A percentile compares a stretch with the other conserved stretches of the same genome.
Conservation (phyloP, 192 early-diverging fungal genomes). For the Anaeromyces robustus region DNA sequence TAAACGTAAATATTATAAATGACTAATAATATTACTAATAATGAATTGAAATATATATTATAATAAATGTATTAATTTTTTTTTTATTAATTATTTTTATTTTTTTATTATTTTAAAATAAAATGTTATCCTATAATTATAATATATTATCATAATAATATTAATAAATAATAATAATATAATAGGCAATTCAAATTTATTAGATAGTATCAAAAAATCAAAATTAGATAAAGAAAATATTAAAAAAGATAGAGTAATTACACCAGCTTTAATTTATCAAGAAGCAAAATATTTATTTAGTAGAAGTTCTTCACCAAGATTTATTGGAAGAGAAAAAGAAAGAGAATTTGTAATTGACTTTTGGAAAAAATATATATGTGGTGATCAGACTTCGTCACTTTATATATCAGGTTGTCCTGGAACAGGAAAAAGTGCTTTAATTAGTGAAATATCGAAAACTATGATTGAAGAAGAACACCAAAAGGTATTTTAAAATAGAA, state of each 20-base stretch:
- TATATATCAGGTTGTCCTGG: slow-evolving; percentile 87
- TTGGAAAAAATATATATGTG: slow-evolving; percentile 26
- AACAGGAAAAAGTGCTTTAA: slow-evolving; percentile 85
- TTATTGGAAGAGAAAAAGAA: slow-evolving; percentile 52
- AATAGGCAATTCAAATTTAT: background rate
- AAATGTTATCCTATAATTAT: too few species aligned
- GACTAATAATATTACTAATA: background rate
- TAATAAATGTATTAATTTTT: background rate
- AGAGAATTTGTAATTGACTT: slow-evolving; percentile 29
- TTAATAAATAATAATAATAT: background rate
- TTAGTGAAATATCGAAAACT: slow-evolving; percentile 32
- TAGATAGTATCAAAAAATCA: background rate
- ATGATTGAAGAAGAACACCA: background rate
- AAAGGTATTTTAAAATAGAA: background rate
- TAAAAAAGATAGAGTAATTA: background rate
- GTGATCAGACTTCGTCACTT: slow-evolving; percentile 36
- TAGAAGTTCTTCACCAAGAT: slow-evolving; percentile 33
- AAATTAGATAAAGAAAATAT: background rate
- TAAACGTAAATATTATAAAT: background rate
- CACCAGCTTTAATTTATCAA: slow-evolving; percentile 14
- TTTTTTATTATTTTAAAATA: too few species aligned
- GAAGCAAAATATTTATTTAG: slow-evolving; percentile 51
- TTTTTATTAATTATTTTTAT: too few species aligned
- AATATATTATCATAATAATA: background rate
- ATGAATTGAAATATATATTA: background rate